Evolutionary conservation across 2,329 filamentous ascomycete species (phyloP).

Genomic region (Didymella keratinophila): DNA sequence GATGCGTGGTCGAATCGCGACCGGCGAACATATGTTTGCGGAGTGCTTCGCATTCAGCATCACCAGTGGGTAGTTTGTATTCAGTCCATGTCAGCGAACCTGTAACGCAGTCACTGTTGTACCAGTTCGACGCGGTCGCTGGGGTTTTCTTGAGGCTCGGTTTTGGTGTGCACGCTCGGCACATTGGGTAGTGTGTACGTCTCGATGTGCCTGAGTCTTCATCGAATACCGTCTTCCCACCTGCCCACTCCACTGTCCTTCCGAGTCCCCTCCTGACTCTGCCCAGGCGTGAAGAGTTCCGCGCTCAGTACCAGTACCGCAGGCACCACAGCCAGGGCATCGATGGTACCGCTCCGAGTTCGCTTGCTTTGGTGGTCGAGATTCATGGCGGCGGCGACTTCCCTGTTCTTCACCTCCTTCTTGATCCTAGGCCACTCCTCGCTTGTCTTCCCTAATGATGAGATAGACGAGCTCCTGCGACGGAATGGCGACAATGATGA

Average conservation of each 20-base stretch:
- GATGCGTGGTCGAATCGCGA: background rate
- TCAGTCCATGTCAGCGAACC: background rate
- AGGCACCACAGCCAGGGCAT: constrained; percentile 48
- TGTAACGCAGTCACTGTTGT: background rate
- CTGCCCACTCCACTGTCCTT: constrained; percentile 32
- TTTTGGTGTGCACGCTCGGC: background rate
- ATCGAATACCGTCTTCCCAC: constrained; percentile 38
- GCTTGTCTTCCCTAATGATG: constrained; percentile 15
- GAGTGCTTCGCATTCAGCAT: background rate
- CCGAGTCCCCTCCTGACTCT: constrained; percentile 17
- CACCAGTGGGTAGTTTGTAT: background rate
- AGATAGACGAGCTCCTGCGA: constrained; percentile 23
- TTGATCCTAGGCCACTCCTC: constrained; percentile 30
- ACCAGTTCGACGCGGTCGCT: background rate
- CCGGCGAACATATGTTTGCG: background rate
- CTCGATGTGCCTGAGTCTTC: background rate
- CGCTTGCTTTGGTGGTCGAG: constrained; percentile 31
- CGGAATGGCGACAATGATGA: constrained; percentile 38
- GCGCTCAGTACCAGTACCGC: constrained; percentile 46
- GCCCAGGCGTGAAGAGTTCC: constrained; percentile 46
- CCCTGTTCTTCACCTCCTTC: constrained; percentile 34
- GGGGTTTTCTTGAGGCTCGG: background rate
- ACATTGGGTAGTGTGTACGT: background rate
- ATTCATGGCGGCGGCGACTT: constrained; percentile 38
- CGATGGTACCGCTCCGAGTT: constrained; percentile 36